Evolutionary conservation across 2,329 filamentous ascomycete genomes (phyloP).

Genomic region (Alternaria alternata): DNA sequence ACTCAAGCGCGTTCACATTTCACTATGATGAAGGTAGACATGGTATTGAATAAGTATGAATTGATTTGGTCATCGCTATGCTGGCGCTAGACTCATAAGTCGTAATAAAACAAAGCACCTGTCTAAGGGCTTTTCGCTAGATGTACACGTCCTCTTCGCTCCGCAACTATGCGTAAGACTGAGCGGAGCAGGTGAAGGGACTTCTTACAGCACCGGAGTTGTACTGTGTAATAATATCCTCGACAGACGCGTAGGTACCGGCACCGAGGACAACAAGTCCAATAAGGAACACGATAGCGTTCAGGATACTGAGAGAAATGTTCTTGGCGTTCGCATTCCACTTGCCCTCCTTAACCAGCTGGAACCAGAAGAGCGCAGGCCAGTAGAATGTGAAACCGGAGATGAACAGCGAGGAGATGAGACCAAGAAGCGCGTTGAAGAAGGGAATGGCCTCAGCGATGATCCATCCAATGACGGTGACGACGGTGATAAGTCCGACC

Average conservation of each 20-base stretch:
- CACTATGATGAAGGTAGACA: neutral
- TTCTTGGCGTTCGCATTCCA: constrained; percentile 50
- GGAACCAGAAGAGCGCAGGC: constrained; percentile 51
- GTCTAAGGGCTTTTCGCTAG: constrained; percentile 1
- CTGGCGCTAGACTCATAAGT: constrained; percentile 12
- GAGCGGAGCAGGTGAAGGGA: constrained; percentile 52
- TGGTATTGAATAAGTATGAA: neutral
- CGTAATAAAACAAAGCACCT: constrained; percentile 2
- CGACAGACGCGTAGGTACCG: constrained; percentile 56
- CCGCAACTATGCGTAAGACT: constrained; percentile 37
- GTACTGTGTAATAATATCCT: constrained; percentile 56
- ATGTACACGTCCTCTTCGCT: constrained; percentile 4
- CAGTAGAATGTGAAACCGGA: constrained; percentile 70
- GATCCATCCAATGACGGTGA: constrained; percentile 72
- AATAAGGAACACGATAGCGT: constrained; percentile 39
- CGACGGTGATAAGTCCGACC: constrained; percentile 62
- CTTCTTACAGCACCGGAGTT: constrained; percentile 48
- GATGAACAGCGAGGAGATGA: constrained; percentile 69
- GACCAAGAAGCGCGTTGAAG: constrained; percentile 73
- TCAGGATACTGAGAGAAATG: constrained; percentile 41
- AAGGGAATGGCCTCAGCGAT: constrained; percentile 76
- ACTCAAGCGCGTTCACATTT: neutral
- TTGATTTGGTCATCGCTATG: constrained; percentile 6
- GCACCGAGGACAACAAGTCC: constrained; percentile 46
- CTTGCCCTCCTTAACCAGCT: constrained; percentile 53